Percentiles rank a stretch among this genome's conserved stretches.
Evolutionary conservation across 352 stramenopile species (phyloP).

Genomic region (Phytophthora agathidicida): DNA sequence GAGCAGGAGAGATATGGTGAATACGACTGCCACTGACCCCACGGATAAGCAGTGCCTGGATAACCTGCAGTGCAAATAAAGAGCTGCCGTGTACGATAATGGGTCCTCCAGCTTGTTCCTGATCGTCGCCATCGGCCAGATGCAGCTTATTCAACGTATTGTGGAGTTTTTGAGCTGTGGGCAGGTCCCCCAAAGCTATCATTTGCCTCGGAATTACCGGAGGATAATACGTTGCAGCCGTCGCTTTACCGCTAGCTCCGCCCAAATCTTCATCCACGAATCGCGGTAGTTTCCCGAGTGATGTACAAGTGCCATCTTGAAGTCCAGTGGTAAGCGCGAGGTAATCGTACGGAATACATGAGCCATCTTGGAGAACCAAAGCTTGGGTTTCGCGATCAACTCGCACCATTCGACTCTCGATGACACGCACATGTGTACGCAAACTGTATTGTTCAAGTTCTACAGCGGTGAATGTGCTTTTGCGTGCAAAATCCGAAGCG

Average conservation of each 20-base stretch:
- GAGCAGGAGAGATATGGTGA: slow-evolving; percentile 56
- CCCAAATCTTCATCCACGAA: slow-evolving; percentile 50
- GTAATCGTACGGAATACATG: slow-evolving; percentile 85
- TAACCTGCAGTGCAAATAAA: slow-evolving; percentile 70
- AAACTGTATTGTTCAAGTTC: slow-evolving; percentile 69
- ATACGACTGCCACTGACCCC: slow-evolving; percentile 54
- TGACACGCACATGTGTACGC: slow-evolving; percentile 60
- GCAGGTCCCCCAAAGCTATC: slow-evolving; percentile 30
- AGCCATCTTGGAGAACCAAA: slow-evolving; percentile 82
- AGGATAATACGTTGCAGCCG: slow-evolving; percentile 30
- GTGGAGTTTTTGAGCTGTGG: slow-evolving; percentile 29
- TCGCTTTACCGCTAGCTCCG: slow-evolving; percentile 1
- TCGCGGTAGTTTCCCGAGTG: slow-evolving; percentile 41
- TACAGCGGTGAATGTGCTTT: slow-evolving; percentile 43
- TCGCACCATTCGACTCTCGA: slow-evolving; percentile 68
- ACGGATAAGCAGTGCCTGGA: slow-evolving; percentile 56
- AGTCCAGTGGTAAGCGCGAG: slow-evolving; percentile 81
- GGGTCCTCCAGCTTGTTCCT: slow-evolving; percentile 6
- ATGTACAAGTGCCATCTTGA: slow-evolving; percentile 57
- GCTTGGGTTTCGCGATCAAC: slow-evolving; percentile 74
- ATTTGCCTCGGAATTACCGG: slow-evolving; percentile 31
- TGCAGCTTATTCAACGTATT: slow-evolving; percentile 5
- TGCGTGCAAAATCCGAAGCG: slow-evolving; percentile 54
- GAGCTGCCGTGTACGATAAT: slow-evolving; percentile 74
- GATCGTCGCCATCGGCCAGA: slow-evolving; percentile 9